phyloP scores from a whole-genome alignment of 164 flowering plant genomes.

The Chimonanthus praecox region DNA sequence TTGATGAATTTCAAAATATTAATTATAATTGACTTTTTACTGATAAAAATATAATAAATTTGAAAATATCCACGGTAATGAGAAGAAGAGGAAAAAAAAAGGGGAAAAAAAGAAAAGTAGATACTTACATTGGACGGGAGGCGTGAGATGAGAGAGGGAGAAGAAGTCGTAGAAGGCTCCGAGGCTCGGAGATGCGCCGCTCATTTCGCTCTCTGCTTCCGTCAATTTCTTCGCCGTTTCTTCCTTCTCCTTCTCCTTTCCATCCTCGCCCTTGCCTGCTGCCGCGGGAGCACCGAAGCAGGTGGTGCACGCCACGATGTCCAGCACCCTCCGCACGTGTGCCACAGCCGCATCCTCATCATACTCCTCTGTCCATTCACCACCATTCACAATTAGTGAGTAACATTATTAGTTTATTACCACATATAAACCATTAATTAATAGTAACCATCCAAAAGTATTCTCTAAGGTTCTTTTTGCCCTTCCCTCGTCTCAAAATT shows the following conservation, averaged over 20 bases:
- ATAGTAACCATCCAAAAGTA: too few relatives aligned
- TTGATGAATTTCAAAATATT: too few relatives aligned
- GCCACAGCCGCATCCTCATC: constrained; percentile 66
- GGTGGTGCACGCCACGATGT: constrained; percentile 88
- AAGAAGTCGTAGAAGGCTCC: constrained; percentile 93
- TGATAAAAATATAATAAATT: too few relatives aligned
- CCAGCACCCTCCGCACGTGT: constrained; percentile 82
- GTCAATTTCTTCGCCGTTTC: constrained; percentile 39
- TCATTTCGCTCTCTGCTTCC: constrained; percentile 63
- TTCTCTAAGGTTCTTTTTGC: too few relatives aligned
- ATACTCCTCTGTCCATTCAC: constrained; percentile 69
- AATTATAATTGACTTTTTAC: too few relatives aligned
- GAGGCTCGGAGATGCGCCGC: constrained; percentile 64
- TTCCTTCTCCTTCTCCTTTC: constrained; percentile 32
- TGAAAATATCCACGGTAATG: too few relatives aligned
- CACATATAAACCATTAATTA: too few relatives aligned
- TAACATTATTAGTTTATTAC: too few relatives aligned
- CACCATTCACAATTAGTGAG: neutral
- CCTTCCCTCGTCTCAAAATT: too few relatives aligned
- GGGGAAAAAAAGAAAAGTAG: neutral
- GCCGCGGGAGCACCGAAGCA: constrained; percentile 56
- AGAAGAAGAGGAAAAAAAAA: neutral
- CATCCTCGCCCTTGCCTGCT: constrained; percentile 20
- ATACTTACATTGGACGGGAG: constrained; percentile 84
- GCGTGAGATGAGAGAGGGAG: constrained; percentile 88